Evolutionary conservation across 2,329 filamentous ascomycete species (phyloP).

Genomic region (Xylaria sp.): DNA sequence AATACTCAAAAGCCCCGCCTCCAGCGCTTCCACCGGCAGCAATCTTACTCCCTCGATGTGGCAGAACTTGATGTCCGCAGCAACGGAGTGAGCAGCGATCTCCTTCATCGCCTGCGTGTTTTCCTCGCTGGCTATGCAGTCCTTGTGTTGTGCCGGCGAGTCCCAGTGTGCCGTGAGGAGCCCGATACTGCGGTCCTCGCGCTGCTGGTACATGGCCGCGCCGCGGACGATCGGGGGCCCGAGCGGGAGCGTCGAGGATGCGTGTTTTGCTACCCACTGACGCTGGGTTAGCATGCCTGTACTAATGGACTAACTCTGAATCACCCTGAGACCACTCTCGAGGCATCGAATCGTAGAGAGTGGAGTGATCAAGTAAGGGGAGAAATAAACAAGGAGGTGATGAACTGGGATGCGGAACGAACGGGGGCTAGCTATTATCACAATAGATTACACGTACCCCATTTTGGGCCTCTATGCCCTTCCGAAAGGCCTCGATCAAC

Average conservation of each 20-base stretch:
- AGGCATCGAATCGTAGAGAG: neutral
- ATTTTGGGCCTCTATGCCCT: constrained; percentile 33
- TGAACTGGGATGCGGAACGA: neutral
- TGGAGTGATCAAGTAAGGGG: neutral
- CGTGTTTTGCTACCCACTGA: constrained; percentile 32
- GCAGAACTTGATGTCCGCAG: constrained; percentile 11
- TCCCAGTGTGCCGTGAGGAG: constrained; percentile 42
- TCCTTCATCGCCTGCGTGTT: constrained; percentile 30
- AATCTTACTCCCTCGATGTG: constrained; percentile 31
- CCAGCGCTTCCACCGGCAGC: constrained; percentile 26
- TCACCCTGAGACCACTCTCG: neutral
- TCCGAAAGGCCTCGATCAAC: constrained; percentile 15
- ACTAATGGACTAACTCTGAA: neutral
- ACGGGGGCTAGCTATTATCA: too few relatives aligned
- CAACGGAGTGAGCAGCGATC: neutral
- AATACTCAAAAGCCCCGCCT: constrained; percentile 30
- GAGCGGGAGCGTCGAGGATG: constrained; percentile 15
- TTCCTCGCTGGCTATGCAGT: constrained; percentile 32
- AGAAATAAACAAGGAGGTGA: neutral
- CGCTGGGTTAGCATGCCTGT: neutral
- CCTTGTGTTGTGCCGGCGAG: constrained; percentile 36
- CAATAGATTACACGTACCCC: constrained; percentile 24
- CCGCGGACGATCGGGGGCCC: constrained; percentile 36
- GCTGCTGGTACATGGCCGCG: constrained; percentile 37
- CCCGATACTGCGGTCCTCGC: constrained; percentile 29